Base-by-base conservation (phyloP, 1,284 basidiomycete species). In the Kalmanozyma brasiliensis region DNA sequence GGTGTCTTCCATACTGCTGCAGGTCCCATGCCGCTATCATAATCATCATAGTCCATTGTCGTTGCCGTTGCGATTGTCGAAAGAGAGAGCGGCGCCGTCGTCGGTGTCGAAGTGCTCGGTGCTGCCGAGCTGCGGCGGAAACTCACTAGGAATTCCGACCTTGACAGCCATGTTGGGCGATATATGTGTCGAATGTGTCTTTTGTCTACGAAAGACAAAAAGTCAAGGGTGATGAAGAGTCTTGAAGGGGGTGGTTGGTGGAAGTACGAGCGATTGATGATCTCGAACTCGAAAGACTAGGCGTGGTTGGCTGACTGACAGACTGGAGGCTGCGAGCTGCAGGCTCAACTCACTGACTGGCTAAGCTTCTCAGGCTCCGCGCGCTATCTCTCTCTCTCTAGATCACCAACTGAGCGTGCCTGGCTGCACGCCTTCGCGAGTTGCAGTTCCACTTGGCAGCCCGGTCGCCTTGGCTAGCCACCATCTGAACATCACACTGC, bases 81-180 rank as follows among this genome's bases (percentile, higher is more conserved):
- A 47, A 45, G 44, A 62, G 44, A 62, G 52, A 49, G 49, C 32
- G 36, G 44, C 48, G 45, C 48, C 37, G 36, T 49, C 42, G 48
- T 44, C 43, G 40, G 43, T 17, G 32, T 19, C 24, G 40, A 8
- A n/a, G 19, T 37, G 47, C 41, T 49, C 35, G 41, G 26, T 30
- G 35, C 10, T 44, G 32, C 16, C 38, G 40, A 51, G 55, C 42
- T 45, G 48, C 38, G 49, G 51, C 41, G 57, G 48, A 59, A 49
- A 78, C 76, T 63, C 67, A 78, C 76, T 78, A 41, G 77, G 77
- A 69, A 77, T 65, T 63, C 74, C 77, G 52, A 74, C 73, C 68
- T 71, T 69, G 58, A 56, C 52, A 64, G 74, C 74, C 73, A 77
- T 75, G 62, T 60, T 78, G 72, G 52, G 52, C 53, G 51, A 62